Evolutionary conservation across 2,329 filamentous ascomycete genomes (phyloP).

Genomic region (Talaromyces rugulosus): DNA sequence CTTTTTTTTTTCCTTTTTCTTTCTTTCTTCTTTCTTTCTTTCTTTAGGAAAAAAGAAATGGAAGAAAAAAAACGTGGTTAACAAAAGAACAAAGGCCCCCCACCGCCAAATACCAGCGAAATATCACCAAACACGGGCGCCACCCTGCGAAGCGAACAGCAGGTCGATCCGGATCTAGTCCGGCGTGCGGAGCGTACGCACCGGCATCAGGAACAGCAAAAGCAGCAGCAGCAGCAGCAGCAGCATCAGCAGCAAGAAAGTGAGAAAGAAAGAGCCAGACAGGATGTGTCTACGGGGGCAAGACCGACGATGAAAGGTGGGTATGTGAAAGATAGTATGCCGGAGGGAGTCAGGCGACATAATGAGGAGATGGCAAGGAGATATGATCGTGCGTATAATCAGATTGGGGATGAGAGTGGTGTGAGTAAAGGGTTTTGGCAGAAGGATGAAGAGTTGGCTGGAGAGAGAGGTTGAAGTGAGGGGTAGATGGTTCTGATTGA

Average conservation of each 20-base stretch:
- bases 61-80: neutral
- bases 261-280: neutral
- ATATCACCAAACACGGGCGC: neutral
- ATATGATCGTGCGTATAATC: slow-evolving; percentile 30
- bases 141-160: neutral
- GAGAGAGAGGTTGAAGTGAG: neutral
- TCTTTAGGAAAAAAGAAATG: no score
- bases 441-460: slow-evolving; percentile 6
- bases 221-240: slow-evolving; percentile 1
- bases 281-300: slow-evolving; percentile 28
- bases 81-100: neutral
- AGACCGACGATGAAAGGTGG: slow-evolving; percentile 29
- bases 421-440: slow-evolving; percentile 19
- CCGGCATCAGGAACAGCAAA: slow-evolving; percentile 1
- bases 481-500: neutral
- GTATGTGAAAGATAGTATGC: slow-evolving; percentile 19
- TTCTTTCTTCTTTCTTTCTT: neutral
- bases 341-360: slow-evolving; percentile 32
- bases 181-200: neutral
- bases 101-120: slow-evolving; percentile 7
- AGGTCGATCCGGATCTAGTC: neutral
- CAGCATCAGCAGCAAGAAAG: neutral
- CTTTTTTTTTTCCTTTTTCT: neutral
- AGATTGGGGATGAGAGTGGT: slow-evolving; percentile 22
- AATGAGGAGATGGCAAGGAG: slow-evolving; percentile 30